phyloP scores from a whole-genome alignment of 768 basidiomycete genomes.

The Boletus coccyginus region DNA sequence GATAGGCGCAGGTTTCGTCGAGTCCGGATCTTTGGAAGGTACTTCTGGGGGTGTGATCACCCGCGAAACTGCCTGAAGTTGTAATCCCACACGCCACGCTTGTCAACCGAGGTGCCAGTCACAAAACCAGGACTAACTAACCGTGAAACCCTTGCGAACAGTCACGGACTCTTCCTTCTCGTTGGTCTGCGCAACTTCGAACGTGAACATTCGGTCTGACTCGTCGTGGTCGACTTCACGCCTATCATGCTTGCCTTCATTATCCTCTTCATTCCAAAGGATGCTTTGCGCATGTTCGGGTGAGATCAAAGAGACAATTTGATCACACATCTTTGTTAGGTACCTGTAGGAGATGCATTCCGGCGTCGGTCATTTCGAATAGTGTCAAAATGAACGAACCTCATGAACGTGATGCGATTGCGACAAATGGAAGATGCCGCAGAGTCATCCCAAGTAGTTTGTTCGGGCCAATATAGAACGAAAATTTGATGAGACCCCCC shows the following conservation, averaged over 20 bases:
- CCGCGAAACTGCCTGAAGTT: slow-evolving; percentile 10
- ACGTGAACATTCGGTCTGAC: slow-evolving; percentile 47
- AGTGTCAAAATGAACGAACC: slow-evolving; percentile 33
- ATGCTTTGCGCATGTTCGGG: slow-evolving; percentile 42
- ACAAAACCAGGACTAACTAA: slow-evolving; percentile 14
- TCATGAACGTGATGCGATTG: slow-evolving; percentile 56
- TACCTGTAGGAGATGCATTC: slow-evolving; percentile 37
- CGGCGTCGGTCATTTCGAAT: background rate
- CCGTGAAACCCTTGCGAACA: slow-evolving; percentile 43
- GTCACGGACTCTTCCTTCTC: slow-evolving; percentile 53
- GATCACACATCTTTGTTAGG: slow-evolving; percentile 57
- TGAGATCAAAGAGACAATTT: slow-evolving; percentile 50
- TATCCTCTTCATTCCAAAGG: slow-evolving; percentile 36
- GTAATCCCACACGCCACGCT: background rate
- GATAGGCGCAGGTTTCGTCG: slow-evolving; percentile 3
- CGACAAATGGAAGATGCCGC: slow-evolving; percentile 41
- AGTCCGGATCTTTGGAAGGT: slow-evolving; percentile 2
- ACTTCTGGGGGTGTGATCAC: slow-evolving; percentile 8
- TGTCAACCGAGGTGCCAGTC: background rate
- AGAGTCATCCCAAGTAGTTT: slow-evolving; percentile 53
- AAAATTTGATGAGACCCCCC: slow-evolving; percentile 31
- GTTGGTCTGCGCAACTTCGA: slow-evolving; percentile 49
- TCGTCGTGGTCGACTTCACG: slow-evolving; percentile 37
- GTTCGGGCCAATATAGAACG: slow-evolving; percentile 59
- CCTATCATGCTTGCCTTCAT: slow-evolving; percentile 25